These are phyloP conservation scores for Zygoascus meyerae DNA, from an alignment of 1,139 yeast species.

Conservation along the genomic window DNA sequence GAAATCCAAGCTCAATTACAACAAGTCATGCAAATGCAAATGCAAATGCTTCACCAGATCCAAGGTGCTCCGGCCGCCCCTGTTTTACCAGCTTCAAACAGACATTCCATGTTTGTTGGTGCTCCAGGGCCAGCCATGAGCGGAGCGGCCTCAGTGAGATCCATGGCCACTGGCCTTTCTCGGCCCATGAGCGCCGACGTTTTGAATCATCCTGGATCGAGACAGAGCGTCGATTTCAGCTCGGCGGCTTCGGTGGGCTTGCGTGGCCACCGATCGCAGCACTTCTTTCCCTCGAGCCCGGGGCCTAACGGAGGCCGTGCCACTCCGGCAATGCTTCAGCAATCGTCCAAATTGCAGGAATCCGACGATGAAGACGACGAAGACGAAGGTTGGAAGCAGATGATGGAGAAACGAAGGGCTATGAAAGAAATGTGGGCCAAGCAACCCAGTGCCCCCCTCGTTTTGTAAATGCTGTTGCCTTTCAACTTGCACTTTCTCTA, in stretches of 20 bases:
- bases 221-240: constrained; percentile 1
- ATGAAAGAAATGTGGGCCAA: constrained; percentile 26
- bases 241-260: background rate
- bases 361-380: constrained; percentile 35
- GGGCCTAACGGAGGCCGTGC: background rate
- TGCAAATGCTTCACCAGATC: constrained; percentile 32
- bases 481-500: too few relatives aligned
- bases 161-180: constrained; percentile 10
- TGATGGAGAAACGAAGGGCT: constrained; percentile 28
- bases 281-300: background rate
- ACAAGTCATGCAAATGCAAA: constrained; percentile 34
- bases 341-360: constrained; percentile 16
- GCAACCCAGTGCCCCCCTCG: constrained; percentile 4
- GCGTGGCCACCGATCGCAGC: constrained; percentile 6
- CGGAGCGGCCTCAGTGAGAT: constrained; percentile 8
- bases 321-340: constrained; percentile 3
- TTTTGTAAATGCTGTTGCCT: background rate
- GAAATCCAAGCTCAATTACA: constrained; percentile 32
- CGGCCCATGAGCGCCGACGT: constrained; percentile 13
- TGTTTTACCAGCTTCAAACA: background rate
- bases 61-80: constrained; percentile 11
- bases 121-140: background rate
- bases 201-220: constrained; percentile 4
- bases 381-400: constrained; percentile 31
- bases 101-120: constrained; percentile 7